Evolutionary conservation across 768 basidiomycete species (phyloP).

Genomic region (Mycena rebaudengoi): DNA sequence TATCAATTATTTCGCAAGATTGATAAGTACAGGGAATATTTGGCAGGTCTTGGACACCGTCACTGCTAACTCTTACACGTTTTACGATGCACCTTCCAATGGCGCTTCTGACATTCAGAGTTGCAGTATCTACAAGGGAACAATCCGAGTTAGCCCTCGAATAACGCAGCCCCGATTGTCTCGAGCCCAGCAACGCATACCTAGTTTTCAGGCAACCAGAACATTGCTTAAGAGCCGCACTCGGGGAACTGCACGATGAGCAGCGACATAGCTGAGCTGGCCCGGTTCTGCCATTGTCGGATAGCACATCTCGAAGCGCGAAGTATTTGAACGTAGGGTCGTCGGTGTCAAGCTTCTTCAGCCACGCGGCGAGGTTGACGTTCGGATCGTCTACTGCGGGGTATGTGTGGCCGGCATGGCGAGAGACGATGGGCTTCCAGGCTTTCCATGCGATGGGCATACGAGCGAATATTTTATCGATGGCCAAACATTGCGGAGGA

Average conservation of each 20-base stretch:
- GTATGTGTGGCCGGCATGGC: neutral
- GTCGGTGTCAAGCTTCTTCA: neutral
- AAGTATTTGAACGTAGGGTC: neutral
- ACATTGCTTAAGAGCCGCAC: neutral
- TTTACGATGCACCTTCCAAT: neutral
- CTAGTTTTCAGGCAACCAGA: neutral
- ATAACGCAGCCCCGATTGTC: neutral
- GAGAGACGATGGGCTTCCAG: neutral
- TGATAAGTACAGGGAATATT: no score
- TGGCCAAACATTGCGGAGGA: neutral
- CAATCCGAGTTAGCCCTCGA: neutral
- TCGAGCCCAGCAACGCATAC: no score
- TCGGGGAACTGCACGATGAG: neutral
- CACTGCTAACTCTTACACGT: neutral
- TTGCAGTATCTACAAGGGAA: no score
- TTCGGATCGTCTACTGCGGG: neutral
- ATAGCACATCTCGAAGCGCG: neutral
- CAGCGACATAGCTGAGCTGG: neutral
- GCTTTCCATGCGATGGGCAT: neutral
- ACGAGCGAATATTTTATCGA: neutral
- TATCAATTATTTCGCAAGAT: no score
- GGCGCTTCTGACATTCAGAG: neutral
- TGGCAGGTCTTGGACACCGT: no score
- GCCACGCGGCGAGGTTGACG: slow-evolving; percentile 2
- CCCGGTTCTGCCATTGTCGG: neutral